Evolutionary conservation across 2,329 filamentous ascomycete genomes (phyloP), one percentile per base, ranked within the genome.

Genomic region (Exophiala bonariae): DNA sequence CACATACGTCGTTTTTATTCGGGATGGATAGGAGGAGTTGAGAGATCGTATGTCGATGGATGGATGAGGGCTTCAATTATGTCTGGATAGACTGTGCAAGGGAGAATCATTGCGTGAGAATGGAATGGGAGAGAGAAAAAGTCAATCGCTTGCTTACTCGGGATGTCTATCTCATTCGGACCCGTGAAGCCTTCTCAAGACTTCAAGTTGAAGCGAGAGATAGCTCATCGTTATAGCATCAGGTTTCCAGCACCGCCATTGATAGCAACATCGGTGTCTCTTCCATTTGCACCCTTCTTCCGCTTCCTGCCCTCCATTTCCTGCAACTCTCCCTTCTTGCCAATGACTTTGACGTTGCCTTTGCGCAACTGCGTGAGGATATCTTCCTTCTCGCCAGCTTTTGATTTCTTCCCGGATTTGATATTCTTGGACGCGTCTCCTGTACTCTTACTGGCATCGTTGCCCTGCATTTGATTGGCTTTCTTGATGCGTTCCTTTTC

Each of bases 271-370:
- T 19, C 38, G 8, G 16, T 14, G 23, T 13, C 18, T 14, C 13
- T 10, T 7, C 38, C 38, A 16, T 13, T 16, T 8, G n/a, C 28
- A 31, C 17, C 13, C n/a, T 47, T 41, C 14, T 28, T 32, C 34
- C 39, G 41, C 72, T 87, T 86, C 62, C 86, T 89, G 22, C 91
- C 91, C 58, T 93, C 83, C 26, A 96, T 79, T 70, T 95, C 86
- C 14, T 85, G 85, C 44, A 96, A 73, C 67, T 91, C 85, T 42
- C 92, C 92, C 75, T 89, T 91, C 71, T 86, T 87, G 54, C 90
- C 91, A 70, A 96, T 93, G 50, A 97, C 81, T 77, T 87, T 92
- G 59, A 96, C 92, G 50, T 88, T 88, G 42, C 88, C 90, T 78
- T 86, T 88, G 74, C 86, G 89, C 63, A 92, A 72, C 47, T 85